phyloP scores from a whole-genome alignment of 371 early-diverging fungal genomes.

The Rhizopus delemar region DNA sequence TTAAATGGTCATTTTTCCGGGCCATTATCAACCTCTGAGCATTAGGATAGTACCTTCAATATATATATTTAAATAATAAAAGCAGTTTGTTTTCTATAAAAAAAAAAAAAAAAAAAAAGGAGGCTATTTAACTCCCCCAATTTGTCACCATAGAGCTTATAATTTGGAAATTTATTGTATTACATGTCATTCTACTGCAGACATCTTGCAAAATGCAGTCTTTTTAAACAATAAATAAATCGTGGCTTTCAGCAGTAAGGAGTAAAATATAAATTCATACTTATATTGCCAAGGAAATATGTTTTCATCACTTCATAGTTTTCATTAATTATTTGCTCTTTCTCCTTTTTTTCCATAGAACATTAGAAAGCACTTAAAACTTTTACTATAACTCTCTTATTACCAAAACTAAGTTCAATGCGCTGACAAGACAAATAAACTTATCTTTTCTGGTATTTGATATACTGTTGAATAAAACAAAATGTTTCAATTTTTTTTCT shows the following conservation, averaged over 20 bases:
- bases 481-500: neutral
- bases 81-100: neutral
- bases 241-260: neutral
- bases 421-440: no score
- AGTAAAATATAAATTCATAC: neutral
- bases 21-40: constrained; percentile 13
- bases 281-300: constrained; percentile 2
- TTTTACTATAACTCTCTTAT: no score
- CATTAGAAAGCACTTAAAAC: neutral
- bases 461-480: no score
- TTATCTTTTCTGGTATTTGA: no score
- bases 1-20: constrained; percentile 37
- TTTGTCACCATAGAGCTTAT: no score
- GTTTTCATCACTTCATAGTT: neutral
- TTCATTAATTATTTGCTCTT: no score
- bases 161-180: no score
- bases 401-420: no score
- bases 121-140: no score
- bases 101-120: neutral
- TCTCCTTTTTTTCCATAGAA: no score
- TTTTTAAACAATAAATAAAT: neutral
- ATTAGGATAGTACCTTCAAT: neutral
- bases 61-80: neutral
- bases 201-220: no score
- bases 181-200: neutral